A percentile compares a stretch with the other conserved stretches of the same genome.
Evolutionary conservation across 164 flowering plant genomes (phyloP).

Genomic region (Cinnamomum micranthum): DNA sequence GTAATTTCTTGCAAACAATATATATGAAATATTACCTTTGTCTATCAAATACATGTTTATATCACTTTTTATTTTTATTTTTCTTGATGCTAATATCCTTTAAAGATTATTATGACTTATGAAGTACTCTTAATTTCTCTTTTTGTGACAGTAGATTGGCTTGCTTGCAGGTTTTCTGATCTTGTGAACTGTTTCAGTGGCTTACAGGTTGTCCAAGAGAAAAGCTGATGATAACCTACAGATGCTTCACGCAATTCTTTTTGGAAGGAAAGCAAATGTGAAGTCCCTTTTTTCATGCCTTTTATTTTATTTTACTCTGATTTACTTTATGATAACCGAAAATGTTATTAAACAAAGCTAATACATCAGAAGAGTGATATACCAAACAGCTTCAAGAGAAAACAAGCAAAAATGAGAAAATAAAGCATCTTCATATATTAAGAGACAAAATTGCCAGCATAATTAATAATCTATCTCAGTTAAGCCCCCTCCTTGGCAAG

Average conservation of each 20-base stretch:
- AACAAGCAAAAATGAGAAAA: not conserved
- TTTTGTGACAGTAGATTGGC: slow-evolving; percentile 10
- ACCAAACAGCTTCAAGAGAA: too few species aligned
- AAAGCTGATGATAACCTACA: slow-evolving; percentile 85
- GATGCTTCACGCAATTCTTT: slow-evolving; percentile 71
- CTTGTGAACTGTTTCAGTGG: slow-evolving; percentile 64
- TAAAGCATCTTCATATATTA: too few species aligned
- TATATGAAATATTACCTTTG: not conserved
- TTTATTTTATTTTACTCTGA: not conserved
- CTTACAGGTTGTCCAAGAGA: slow-evolving; percentile 83
- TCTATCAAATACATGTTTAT: not conserved
- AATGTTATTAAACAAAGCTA: too few species aligned
- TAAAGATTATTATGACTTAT: too few species aligned
- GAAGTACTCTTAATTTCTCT: not conserved
- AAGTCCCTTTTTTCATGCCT: not conserved
- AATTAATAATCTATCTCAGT: too few species aligned
- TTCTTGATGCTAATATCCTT: too few species aligned
- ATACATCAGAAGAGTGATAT: too few species aligned
- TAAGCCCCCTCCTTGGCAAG: too few species aligned
- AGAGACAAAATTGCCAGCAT: too few species aligned
- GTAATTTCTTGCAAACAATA: too few species aligned
- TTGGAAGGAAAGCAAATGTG: slow-evolving; percentile 82
- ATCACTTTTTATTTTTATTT: not conserved
- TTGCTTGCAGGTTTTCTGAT: slow-evolving; percentile 22
- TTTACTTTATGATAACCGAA: too few species aligned